Percentiles rank a stretch among this genome's conserved stretches.
Conservation (phyloP, 1,284 basidiomycete species). For the Caloboletus inedulis region DNA sequence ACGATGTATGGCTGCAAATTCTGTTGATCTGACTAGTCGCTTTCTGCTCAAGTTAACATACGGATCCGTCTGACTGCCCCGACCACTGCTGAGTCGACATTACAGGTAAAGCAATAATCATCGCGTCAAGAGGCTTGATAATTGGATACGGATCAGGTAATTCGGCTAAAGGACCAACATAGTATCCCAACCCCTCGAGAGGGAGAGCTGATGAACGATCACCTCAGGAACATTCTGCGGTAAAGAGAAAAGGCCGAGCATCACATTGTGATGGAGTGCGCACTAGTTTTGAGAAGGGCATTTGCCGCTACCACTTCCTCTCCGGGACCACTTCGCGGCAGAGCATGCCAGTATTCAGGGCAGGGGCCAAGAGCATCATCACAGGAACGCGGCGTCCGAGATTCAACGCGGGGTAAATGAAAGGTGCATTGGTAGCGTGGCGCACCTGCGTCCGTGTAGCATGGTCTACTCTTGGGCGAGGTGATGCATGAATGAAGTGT, state of each 20-base stretch:
- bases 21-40: not conserved
- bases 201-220: slow-evolving; percentile 1
- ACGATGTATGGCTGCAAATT: not conserved
- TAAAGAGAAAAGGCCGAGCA: not conserved
- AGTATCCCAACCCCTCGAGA: not conserved
- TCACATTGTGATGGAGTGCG: not conserved
- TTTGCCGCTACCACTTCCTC: slow-evolving; percentile 9
- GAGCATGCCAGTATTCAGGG: not conserved
- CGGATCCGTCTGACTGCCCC: not conserved
- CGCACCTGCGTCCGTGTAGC: not conserved
- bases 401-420: slow-evolving; percentile 3
- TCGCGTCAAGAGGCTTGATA: not conserved
- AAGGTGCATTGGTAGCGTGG: not conserved
- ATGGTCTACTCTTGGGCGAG: not conserved
- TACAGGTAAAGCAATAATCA: not conserved
- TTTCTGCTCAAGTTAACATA: not conserved
- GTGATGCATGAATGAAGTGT: too few relatives aligned
- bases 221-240: slow-evolving; percentile 4
- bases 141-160: not conserved
- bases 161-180: not conserved
- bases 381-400: not conserved
- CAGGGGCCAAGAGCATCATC: slow-evolving; percentile 3
- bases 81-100: not conserved
- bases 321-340: slow-evolving; percentile 16
- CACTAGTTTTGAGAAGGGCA: not conserved